These are phyloP conservation scores for Jacaranda mimosifolia DNA, from an alignment of 257 asterid species.

Conservation along the genomic window DNA sequence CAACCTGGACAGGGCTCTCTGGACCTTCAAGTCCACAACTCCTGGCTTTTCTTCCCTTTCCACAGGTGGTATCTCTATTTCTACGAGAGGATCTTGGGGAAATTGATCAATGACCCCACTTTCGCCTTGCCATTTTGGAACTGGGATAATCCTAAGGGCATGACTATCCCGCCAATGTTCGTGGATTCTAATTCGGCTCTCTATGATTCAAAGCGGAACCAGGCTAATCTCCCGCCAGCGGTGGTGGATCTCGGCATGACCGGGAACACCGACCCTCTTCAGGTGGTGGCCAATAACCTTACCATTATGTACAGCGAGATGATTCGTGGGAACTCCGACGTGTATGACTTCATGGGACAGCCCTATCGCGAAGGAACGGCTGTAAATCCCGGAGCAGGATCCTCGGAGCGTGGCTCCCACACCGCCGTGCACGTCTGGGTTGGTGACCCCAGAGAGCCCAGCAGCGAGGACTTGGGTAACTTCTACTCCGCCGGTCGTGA, in stretches of 20 bases:
- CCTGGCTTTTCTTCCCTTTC: conserved; percentile 60
- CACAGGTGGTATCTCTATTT: conserved; percentile 56
- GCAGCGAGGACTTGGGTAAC: conserved; percentile 41
- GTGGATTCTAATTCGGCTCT: conserved; percentile 34
- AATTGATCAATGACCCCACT: conserved; percentile 43
- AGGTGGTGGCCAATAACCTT: conserved; percentile 45
- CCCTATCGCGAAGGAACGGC: conserved; percentile 34
- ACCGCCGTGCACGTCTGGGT: conserved; percentile 39
- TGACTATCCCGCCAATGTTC: conserved; percentile 47
- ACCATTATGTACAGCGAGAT: conserved; percentile 50
- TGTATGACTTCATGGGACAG: conserved; percentile 46
- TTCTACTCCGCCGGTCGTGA: conserved; percentile 47
- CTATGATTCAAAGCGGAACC: conserved; percentile 37
- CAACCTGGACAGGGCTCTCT: conserved; percentile 34
- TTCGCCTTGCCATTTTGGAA: conserved; percentile 57
- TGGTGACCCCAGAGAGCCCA: conserved; percentile 39
- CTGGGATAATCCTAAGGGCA: conserved; percentile 57
- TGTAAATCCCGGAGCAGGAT: conserved; percentile 31
- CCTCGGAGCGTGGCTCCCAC: conserved; percentile 56
- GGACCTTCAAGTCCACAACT: conserved; percentile 48
- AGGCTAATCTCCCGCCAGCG: neutral
- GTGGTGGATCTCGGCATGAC: conserved; percentile 41
- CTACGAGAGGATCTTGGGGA: conserved; percentile 51
- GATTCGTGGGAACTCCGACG: conserved; percentile 41
- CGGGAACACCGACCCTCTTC: conserved; percentile 35